Conservation (phyloP, 2,329 filamentous ascomycete genomes). For the Ilyonectria sp. region DNA sequence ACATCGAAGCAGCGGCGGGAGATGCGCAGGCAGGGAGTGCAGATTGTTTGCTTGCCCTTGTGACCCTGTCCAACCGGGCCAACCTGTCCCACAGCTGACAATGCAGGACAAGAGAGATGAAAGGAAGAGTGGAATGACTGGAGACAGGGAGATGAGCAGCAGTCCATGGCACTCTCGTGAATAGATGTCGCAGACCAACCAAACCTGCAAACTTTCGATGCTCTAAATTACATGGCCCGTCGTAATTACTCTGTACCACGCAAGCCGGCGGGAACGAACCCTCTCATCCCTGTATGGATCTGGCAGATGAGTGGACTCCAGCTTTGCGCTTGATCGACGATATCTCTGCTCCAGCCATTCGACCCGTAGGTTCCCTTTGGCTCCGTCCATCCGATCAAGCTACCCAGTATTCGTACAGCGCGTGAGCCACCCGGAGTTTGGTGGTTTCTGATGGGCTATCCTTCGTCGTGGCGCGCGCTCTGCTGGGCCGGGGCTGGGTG, state of each 20-base stretch:
- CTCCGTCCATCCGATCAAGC: neutral
- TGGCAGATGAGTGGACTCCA: constrained; percentile 9
- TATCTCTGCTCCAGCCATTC: constrained; percentile 1
- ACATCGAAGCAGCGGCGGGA: neutral
- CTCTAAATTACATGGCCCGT: constrained; percentile 15
- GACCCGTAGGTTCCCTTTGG: neutral
- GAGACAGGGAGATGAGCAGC: constrained; percentile 30
- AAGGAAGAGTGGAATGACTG: constrained; percentile 31
- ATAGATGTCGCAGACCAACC: constrained; percentile 18
- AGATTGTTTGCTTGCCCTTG: constrained; percentile 13
- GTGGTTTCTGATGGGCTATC: constrained; percentile 9
- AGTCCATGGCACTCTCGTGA: constrained; percentile 24
- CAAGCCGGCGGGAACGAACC: constrained; percentile 17
- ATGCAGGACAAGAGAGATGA: constrained; percentile 31
- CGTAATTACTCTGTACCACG: constrained; percentile 24
- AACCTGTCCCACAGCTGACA: constrained; percentile 21
- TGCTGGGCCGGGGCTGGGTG: constrained; percentile 15
- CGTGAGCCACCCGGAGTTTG: constrained; percentile 15
- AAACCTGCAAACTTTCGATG: constrained; percentile 23
- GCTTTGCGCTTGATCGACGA: constrained; percentile 9
- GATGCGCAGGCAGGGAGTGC: neutral
- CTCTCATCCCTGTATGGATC: constrained; percentile 7
- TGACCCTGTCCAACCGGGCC: constrained; percentile 23
- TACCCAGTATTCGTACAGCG: neutral
- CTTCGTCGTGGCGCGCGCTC: constrained; percentile 21